These are phyloP conservation scores for Solanum chiquidenum DNA, from an alignment of 257 asterid species.

Conservation along the genomic window DNA sequence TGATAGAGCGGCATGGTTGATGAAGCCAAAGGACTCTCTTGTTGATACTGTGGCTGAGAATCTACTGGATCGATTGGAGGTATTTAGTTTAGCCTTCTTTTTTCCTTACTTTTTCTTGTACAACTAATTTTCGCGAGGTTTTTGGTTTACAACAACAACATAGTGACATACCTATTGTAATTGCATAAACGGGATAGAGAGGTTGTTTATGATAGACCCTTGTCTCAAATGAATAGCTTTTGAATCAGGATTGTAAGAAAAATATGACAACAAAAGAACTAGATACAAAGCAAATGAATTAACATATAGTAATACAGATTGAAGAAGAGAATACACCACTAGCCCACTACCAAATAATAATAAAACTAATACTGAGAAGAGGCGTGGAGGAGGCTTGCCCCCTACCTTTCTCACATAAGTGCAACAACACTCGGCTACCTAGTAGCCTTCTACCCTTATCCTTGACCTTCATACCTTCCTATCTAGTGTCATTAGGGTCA, in stretches of 20 bases:
- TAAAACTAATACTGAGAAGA: neutral
- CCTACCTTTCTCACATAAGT: neutral
- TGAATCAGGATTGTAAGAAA: neutral
- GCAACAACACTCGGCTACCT: neutral
- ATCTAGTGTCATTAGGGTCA: neutral
- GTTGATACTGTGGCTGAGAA: conserved; percentile 82
- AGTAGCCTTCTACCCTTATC: neutral
- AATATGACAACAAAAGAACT: neutral
- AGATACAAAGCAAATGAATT: neutral
- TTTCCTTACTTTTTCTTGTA: neutral
- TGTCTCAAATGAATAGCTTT: neutral
- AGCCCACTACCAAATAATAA: neutral
- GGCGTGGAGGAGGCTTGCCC: neutral
- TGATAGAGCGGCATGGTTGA: conserved; percentile 94
- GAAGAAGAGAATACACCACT: neutral
- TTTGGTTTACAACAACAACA: neutral
- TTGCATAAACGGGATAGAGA: neutral
- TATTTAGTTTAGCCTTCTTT: neutral
- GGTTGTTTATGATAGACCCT: neutral
- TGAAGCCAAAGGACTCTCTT: conserved; percentile 60
- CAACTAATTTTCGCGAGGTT: neutral
- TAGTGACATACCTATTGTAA: neutral
- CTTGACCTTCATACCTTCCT: neutral
- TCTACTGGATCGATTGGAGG: conserved; percentile 87
- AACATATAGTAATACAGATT: neutral